Base-by-base conservation (phyloP, 2,329 filamentous ascomycete genomes). In the Sporothrix brunneoviolacea region DNA sequence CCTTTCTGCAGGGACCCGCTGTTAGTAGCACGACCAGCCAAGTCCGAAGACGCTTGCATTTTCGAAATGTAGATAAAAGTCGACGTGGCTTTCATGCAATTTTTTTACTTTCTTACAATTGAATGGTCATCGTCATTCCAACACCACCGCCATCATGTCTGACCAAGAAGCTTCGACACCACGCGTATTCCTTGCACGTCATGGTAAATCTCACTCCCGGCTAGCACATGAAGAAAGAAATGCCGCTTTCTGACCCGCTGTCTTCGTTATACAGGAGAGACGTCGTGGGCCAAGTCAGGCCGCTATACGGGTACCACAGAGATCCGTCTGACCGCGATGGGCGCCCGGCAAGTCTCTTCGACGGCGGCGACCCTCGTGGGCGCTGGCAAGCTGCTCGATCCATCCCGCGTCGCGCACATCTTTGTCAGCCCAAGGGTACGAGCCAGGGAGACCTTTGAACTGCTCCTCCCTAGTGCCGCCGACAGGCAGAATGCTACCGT, bases 381-480 rank as follows among this genome's bases (percentile, higher is more conserved):
- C 1, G 16, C 62, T 1, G 70, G 69, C 22, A 75, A 72, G 57
- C 62, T 80, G 32, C 70, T 81, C 53, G 74, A 80, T 58, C 74
- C 76, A 0, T 50, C 61, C 16, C 70, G 67, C 32, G 55, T 80
- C 9, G 68, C 67, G 5, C 69, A 68, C 41, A 65, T 79, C 33
- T 77, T 68, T 41, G 65, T 75, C 43, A 77, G 73, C 55, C 77
- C 77, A 1, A 65, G 75, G 18, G 65, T 62, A 51, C 65, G 77
- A 19, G 75, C 77, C 0, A 62, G 60, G 43, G 64, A 66, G 57
- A 80, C 77, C 2, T 74, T 74, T 44, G 63, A 76, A 42, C 59
- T 76, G 39, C 62, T 74, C 1, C 67, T 72, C 30, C 3, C 44
- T 5, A 59, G 63, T 28, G 59, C 55, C 8, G 54, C 54, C 3